Conservation (phyloP, 2,329 filamentous ascomycete genomes). For the Xylariaceae sp. region DNA sequence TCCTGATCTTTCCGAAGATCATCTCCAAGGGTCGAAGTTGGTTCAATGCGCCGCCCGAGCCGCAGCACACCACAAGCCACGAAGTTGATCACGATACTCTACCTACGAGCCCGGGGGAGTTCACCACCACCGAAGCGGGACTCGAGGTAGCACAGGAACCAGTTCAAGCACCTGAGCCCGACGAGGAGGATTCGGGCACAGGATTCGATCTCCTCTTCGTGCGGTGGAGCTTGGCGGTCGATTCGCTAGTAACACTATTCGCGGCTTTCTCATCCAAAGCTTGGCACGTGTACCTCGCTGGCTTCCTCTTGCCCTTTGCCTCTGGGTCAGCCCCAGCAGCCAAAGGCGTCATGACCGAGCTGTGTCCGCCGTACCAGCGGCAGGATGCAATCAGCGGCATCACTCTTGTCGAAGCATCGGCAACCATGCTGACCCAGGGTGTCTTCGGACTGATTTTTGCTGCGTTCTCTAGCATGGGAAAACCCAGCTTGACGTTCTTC, state of each 20-base stretch:
- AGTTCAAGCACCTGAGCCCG: slow-evolving; percentile 17
- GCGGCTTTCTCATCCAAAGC: slow-evolving; percentile 58
- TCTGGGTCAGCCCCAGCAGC: slow-evolving; percentile 66
- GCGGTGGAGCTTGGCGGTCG: slow-evolving; percentile 60
- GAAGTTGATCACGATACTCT: slow-evolving; percentile 3
- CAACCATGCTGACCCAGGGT: slow-evolving; percentile 58
- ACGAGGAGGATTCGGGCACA: slow-evolving; percentile 27
- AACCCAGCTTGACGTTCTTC: slow-evolving; percentile 60
- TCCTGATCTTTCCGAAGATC: slow-evolving; percentile 51
- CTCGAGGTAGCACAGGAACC: slow-evolving; percentile 26
- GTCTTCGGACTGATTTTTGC: slow-evolving; percentile 67
- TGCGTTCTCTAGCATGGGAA: slow-evolving; percentile 55
- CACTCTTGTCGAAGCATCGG: slow-evolving; percentile 66
- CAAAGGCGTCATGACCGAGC: slow-evolving; percentile 69
- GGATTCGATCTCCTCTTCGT: slow-evolving; percentile 65
- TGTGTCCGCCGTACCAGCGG: slow-evolving; percentile 59
- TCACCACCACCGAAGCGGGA: slow-evolving; percentile 17
- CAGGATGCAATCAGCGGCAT: slow-evolving; percentile 66
- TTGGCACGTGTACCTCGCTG: slow-evolving; percentile 68
- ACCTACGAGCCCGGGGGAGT: slow-evolving; percentile 24
- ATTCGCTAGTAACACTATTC: slow-evolving; percentile 60
- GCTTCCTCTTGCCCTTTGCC: slow-evolving; percentile 61
- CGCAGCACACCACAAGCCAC: not conserved
- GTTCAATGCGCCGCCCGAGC: slow-evolving; percentile 24
- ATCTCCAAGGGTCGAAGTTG: slow-evolving; percentile 44